phyloP scores from a whole-genome alignment of 2,329 filamentous ascomycete species.

The Verticillium longisporum region DNA sequence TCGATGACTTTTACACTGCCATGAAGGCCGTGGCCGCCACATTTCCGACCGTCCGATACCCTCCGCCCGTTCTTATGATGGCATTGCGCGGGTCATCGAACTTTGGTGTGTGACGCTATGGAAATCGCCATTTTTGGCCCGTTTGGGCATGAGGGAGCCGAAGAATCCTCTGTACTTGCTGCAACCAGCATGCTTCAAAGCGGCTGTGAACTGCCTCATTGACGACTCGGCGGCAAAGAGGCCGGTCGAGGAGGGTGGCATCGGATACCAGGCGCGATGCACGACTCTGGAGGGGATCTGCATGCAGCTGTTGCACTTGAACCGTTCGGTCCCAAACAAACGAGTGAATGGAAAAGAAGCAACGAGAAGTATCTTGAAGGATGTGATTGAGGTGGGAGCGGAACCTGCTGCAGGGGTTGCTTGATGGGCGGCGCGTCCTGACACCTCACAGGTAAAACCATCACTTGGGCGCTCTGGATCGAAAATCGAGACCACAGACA shows the following conservation, averaged over 20 bases:
- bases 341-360: not conserved
- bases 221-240: constrained; percentile 29
- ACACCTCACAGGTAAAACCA: too few relatives aligned
- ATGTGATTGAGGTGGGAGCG: constrained; percentile 6
- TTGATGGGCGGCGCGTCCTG: not conserved
- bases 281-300: constrained; percentile 34
- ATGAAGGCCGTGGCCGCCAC: constrained; percentile 21
- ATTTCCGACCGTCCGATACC: constrained; percentile 20
- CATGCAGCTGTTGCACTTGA: constrained; percentile 32
- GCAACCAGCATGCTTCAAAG: constrained; percentile 31
- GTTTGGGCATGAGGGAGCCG: constrained; percentile 21
- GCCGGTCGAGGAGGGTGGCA: constrained; percentile 28
- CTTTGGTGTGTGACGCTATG: constrained; percentile 22
- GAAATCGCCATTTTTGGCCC: constrained; percentile 15
- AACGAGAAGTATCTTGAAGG: constrained; percentile 4
- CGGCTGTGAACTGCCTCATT: constrained; percentile 26
- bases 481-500: too few relatives aligned
- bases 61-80: constrained; percentile 28
- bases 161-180: constrained; percentile 25
- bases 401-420: constrained; percentile 9
- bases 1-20: constrained; percentile 30
- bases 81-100: constrained; percentile 29
- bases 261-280: constrained; percentile 30
- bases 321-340: constrained; percentile 15
- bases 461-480: too few relatives aligned